Percentiles rank a stretch among this genome's conserved stretches.
These are phyloP conservation scores for Blastobotrys illinoisensis DNA, from an alignment of 1,139 yeast genomes.

Conservation along the genomic window DNA sequence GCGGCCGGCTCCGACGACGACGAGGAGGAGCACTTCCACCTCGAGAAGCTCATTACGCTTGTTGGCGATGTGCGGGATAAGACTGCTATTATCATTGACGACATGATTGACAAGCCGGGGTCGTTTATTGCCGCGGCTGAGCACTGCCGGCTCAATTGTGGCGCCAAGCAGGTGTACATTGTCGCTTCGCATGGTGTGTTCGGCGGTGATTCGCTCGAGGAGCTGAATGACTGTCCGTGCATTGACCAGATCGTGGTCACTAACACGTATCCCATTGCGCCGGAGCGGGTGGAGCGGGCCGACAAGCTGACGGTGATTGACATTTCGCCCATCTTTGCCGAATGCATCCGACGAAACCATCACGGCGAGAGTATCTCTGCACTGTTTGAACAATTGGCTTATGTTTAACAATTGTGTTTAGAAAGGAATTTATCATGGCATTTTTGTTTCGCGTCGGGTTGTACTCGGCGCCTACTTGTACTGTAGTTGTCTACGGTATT, in stretches of 20 bases:
- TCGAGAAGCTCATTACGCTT: constrained; percentile 85
- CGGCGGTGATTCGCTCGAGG: constrained; percentile 78
- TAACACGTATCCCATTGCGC: constrained; percentile 85
- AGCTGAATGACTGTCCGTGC: constrained; percentile 67
- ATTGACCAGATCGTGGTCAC: constrained; percentile 91
- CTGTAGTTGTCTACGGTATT: no score
- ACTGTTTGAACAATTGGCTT: constrained; percentile 70
- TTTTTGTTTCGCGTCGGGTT: neutral
- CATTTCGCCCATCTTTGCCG: constrained; percentile 92
- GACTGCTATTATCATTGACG: constrained; percentile 91
- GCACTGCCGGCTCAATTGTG: constrained; percentile 90
- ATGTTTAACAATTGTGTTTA: constrained; percentile 10
- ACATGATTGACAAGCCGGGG: constrained; percentile 93
- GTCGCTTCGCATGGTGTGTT: constrained; percentile 96
- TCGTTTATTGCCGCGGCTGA: constrained; percentile 97
- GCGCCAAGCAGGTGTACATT: constrained; percentile 84
- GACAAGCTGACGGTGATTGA: constrained; percentile 80
- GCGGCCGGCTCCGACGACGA: constrained; percentile 73
- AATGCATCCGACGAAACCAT: constrained; percentile 97
- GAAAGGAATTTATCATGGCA: neutral
- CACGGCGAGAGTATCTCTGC: constrained; percentile 95
- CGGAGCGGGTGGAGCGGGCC: constrained; percentile 50
- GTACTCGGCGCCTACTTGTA: no score
- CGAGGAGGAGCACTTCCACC: constrained; percentile 66
- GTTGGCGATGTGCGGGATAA: constrained; percentile 93